Evolutionary conservation across 257 asterid genomes (phyloP).

Genomic region (Leonotis leonurus): DNA sequence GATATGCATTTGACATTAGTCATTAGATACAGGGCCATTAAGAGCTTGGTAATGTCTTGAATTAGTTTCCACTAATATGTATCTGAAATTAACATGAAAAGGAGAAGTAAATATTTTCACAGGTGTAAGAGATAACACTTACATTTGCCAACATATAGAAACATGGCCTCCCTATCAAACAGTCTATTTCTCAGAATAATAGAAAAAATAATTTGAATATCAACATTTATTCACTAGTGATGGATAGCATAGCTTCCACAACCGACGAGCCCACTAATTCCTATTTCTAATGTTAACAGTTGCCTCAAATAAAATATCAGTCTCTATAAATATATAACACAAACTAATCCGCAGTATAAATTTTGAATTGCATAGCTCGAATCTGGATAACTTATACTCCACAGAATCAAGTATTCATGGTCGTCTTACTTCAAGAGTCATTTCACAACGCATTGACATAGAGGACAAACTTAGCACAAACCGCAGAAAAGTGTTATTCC

Average conservation of each 20-base stretch:
- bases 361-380: neutral
- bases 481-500: neutral
- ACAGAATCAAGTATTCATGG: neutral
- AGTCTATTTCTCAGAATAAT: neutral
- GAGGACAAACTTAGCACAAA: neutral
- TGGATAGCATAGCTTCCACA: constrained; percentile 89
- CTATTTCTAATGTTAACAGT: constrained; percentile 29
- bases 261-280: constrained; percentile 52
- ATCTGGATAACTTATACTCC: neutral
- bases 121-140: constrained; percentile 1
- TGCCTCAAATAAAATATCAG: constrained; percentile 11
- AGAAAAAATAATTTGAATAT: neutral
- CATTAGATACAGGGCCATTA: neutral
- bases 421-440: neutral
- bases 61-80: neutral
- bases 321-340: neutral
- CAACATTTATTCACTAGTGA: neutral
- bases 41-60: neutral
- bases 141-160: neutral
- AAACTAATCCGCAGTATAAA: neutral
- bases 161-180: constrained; percentile 1
- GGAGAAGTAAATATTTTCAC: neutral
- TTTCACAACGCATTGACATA: neutral
- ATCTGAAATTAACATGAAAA: constrained; percentile 5
- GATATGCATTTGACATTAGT: neutral